phyloP scores from a whole-genome alignment of 768 basidiomycete species.

The Collybia sordida region DNA sequence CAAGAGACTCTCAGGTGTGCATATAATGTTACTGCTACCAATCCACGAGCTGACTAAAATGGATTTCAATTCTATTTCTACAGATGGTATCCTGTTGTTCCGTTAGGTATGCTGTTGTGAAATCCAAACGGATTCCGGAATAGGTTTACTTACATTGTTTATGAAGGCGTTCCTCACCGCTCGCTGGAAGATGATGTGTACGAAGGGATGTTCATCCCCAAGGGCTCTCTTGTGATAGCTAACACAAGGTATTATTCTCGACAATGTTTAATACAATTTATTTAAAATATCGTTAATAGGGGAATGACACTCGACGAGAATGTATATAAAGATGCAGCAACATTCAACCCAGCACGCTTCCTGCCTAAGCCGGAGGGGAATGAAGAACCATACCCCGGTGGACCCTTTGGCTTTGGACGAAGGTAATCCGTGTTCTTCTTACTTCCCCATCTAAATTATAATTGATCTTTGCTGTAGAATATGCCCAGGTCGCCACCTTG shows the following conservation, averaged over 20 bases:
- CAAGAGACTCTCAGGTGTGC: slow-evolving; percentile 16
- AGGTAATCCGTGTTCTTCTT: slow-evolving; percentile 11
- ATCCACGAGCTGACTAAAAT: slow-evolving; percentile 1
- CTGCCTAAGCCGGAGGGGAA: slow-evolving; percentile 18
- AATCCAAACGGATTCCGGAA: slow-evolving; percentile 11
- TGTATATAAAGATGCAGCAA: slow-evolving; percentile 7
- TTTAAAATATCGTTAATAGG: slow-evolving; percentile 2
- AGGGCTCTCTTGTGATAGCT: slow-evolving; percentile 12
- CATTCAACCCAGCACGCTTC: slow-evolving; percentile 13
- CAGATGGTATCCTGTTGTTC: slow-evolving; percentile 11
- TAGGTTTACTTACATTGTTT: slow-evolving; percentile 8
- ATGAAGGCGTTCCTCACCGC: slow-evolving; percentile 15
- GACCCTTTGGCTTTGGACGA: slow-evolving; percentile 12
- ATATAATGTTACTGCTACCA: too few species aligned
- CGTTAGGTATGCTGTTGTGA: slow-evolving; percentile 5
- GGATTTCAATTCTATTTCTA: slow-evolving; percentile 4
- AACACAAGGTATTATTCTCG: not conserved
- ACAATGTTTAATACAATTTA: too few species aligned
- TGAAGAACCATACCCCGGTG: slow-evolving; percentile 8
- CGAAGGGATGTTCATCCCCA: slow-evolving; percentile 12
- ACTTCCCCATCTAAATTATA: not conserved
- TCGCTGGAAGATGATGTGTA: slow-evolving; percentile 17
- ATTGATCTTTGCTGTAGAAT: not conserved
- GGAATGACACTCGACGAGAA: slow-evolving; percentile 14
- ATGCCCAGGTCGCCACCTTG: slow-evolving; percentile 16